A percentile compares a stretch with the other conserved stretches of the same genome.
These are phyloP conservation scores for Botrytis paeoniae DNA, from an alignment of 2,329 filamentous ascomycete species.

Conservation along the genomic window DNA sequence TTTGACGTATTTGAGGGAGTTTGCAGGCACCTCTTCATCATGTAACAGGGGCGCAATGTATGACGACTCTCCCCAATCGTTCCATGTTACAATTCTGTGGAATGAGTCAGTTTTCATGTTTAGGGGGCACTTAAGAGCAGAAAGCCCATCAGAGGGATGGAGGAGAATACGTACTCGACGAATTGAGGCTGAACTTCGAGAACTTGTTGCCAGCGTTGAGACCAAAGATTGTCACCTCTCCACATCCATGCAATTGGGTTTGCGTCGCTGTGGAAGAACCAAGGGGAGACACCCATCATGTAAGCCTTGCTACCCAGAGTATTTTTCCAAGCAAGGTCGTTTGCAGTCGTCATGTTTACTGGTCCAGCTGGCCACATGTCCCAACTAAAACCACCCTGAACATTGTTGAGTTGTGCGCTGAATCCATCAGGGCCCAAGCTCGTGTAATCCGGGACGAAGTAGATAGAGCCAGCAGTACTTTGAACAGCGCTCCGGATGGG, in stretches of 20 bases:
- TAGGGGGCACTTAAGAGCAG: conserved; percentile 19
- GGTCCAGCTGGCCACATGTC: conserved; percentile 44
- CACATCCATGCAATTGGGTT: conserved; percentile 63
- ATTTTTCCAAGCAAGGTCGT: conserved; percentile 43
- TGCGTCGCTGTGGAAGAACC: conserved; percentile 58
- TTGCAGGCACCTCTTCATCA: conserved; percentile 37
- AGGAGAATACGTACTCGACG: conserved; percentile 40
- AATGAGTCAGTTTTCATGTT: conserved; percentile 24
- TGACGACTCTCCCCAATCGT: conserved; percentile 53
- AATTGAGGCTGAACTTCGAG: conserved; percentile 46
- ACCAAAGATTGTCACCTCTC: conserved; percentile 60
- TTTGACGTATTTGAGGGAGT: conserved; percentile 47
- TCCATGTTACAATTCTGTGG: conserved; percentile 45
- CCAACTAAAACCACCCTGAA: conserved; percentile 44
- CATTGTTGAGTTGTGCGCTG: conserved; percentile 32
- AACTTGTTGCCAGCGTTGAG: conserved; percentile 53
- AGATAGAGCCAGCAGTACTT: conserved; percentile 36
- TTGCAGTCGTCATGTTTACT: conserved; percentile 39
- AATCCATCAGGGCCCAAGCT: conserved; percentile 39
- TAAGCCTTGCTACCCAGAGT: conserved; percentile 41
- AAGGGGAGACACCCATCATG: conserved; percentile 57
- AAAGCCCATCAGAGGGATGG: conserved; percentile 11
- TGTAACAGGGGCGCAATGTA: conserved; percentile 50
- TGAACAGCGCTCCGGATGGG: conserved; percentile 39
- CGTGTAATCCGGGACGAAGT: conserved; percentile 49